phyloP scores from a whole-genome alignment of 257 asterid species.

The Solanum peruvianum region DNA sequence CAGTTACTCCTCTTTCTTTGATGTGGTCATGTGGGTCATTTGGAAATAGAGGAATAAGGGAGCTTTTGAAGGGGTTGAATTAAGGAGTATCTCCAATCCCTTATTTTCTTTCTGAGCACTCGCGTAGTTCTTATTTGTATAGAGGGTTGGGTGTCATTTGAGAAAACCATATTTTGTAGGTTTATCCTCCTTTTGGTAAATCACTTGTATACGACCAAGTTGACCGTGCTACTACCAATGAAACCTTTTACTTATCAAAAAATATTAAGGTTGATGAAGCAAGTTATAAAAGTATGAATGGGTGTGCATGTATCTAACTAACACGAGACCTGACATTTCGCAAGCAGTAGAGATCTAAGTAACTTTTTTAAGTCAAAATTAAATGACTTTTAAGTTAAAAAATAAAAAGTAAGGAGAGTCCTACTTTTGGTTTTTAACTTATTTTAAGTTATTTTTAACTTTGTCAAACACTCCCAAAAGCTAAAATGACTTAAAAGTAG shows the following conservation, averaged over 20 bases:
- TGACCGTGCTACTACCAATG: not conserved
- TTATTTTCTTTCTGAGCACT: too few relatives aligned
- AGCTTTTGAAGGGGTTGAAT: not conserved
- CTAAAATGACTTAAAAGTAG: not conserved
- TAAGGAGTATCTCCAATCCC: not conserved
- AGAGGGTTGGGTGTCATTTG: not conserved
- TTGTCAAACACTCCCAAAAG: not conserved
- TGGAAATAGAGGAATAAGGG: not conserved
- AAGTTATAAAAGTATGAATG: not conserved
- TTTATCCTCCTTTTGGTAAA: not conserved
- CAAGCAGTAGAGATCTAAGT: not conserved
- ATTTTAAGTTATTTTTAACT: not conserved
- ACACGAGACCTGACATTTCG: not conserved
- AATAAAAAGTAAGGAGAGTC: not conserved
- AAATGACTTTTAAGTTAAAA: not conserved
- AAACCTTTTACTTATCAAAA: not conserved
- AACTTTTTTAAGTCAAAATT: not conserved
- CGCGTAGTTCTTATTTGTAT: not conserved
- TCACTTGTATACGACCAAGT: not conserved
- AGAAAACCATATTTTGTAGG: not conserved
- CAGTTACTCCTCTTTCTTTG: not conserved
- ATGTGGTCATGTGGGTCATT: not conserved
- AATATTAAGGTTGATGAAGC: not conserved
- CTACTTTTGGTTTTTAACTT: not conserved
- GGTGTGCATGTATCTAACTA: not conserved